Percentiles rank a stretch among this genome's conserved stretches.
Conservation (phyloP, 1,284 basidiomycete genomes). For the Neolentinus lepideus region DNA sequence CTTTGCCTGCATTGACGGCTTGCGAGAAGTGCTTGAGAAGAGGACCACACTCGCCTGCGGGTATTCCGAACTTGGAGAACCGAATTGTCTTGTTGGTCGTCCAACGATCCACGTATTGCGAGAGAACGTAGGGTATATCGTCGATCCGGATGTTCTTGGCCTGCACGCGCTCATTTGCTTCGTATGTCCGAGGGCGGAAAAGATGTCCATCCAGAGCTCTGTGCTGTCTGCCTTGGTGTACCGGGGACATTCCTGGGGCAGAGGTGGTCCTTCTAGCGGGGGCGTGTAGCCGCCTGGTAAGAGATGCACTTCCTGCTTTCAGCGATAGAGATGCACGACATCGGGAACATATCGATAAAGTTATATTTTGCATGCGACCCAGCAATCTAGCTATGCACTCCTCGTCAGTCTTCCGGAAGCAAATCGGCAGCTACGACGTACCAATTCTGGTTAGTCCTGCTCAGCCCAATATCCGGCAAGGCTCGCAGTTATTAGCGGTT, state of each 20-base stretch:
- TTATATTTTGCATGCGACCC: neutral
- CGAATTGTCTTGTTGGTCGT: conserved; percentile 15
- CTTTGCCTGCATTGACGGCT: conserved; percentile 23
- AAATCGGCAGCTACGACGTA: neutral
- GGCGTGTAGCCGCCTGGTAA: neutral
- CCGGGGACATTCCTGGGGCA: too few relatives aligned
- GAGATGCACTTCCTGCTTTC: neutral
- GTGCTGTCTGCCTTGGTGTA: neutral
- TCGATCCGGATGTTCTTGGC: neutral
- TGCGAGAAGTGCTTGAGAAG: conserved; percentile 29
- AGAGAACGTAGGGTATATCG: neutral
- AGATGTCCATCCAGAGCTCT: neutral
- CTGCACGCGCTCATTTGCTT: too few relatives aligned
- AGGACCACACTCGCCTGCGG: conserved; percentile 19
- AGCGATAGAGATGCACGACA: neutral
- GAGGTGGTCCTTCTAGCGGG: neutral
- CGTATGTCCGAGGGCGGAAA: too few relatives aligned
- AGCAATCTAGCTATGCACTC: too few relatives aligned
- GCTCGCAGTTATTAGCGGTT: too few relatives aligned
- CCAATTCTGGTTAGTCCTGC: too few relatives aligned
- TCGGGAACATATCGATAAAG: neutral
- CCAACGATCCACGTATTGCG: conserved; percentile 18
- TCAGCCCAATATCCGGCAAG: too few relatives aligned
- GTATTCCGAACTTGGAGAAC: conserved; percentile 38
- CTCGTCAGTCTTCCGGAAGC: neutral